Evolutionary conservation across 441 rosid genomes (phyloP).

Genomic region (Geranium incanum): DNA sequence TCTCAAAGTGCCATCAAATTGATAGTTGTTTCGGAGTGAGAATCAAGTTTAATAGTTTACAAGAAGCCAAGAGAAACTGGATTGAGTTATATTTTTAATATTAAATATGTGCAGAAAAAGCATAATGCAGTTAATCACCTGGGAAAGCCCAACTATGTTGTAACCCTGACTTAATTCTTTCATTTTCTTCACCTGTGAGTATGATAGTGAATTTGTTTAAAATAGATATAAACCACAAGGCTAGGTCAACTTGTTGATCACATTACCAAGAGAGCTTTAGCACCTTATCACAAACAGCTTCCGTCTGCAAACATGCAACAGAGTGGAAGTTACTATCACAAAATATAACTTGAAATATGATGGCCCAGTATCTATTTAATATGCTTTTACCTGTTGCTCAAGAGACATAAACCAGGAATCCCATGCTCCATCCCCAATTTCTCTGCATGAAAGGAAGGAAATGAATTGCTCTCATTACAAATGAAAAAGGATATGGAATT

Average conservation of each 20-base stretch:
- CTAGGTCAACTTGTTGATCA: slow-evolving; percentile 11
- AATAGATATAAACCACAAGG: slow-evolving; percentile 12
- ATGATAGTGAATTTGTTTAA: slow-evolving; percentile 16
- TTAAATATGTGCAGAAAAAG: background rate
- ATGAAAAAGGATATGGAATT: background rate
- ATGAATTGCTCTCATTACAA: slow-evolving; percentile 11
- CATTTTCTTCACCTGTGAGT: slow-evolving; percentile 54
- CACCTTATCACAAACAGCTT: slow-evolving; percentile 54
- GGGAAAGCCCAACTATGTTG: slow-evolving; percentile 73
- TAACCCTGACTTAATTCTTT: slow-evolving; percentile 54
- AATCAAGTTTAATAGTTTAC: background rate
- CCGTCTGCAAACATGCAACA: slow-evolving; percentile 34
- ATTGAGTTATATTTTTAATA: background rate
- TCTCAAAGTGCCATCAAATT: slow-evolving; percentile 4
- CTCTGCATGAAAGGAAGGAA: slow-evolving; percentile 37
- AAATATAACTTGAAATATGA: slow-evolving; percentile 6
- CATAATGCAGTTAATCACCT: slow-evolving; percentile 33
- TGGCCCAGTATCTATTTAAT: background rate
- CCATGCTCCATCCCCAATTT: slow-evolving; percentile 61
- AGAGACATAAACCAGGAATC: slow-evolving; percentile 76
- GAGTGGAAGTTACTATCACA: slow-evolving; percentile 12
- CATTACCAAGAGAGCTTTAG: slow-evolving; percentile 20
- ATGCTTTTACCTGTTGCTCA: slow-evolving; percentile 44
- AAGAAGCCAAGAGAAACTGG: background rate
- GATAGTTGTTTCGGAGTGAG: background rate